Conservation (phyloP, 768 basidiomycete genomes). For the Amanita thiersii region DNA sequence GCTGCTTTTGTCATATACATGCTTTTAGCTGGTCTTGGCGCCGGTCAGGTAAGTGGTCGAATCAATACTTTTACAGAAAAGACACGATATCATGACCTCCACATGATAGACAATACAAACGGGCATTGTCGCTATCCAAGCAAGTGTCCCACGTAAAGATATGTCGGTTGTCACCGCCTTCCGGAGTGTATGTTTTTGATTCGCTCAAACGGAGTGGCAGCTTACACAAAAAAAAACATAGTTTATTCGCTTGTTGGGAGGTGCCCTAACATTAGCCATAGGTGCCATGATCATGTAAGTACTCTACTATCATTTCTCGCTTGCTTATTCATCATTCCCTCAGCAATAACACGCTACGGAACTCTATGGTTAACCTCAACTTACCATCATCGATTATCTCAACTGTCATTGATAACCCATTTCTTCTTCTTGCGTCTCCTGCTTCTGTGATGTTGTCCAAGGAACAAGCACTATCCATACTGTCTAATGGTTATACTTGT, state of each 20-base stretch:
- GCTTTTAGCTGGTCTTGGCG: conserved; percentile 50
- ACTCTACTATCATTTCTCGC: too few relatives aligned
- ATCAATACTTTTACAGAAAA: neutral
- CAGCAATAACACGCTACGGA: conserved; percentile 2
- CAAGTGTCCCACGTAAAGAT: conserved; percentile 58
- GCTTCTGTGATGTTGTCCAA: conserved; percentile 26
- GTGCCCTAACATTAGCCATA: conserved; percentile 58
- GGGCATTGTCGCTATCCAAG: conserved; percentile 66
- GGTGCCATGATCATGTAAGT: conserved; percentile 49
- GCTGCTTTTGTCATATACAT: conserved; percentile 51
- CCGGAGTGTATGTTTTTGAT: conserved; percentile 37
- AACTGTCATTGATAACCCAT: conserved; percentile 42
- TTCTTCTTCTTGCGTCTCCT: conserved; percentile 22
- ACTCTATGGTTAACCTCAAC: neutral
- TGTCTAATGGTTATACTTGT: conserved; percentile 40
- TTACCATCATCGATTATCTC: conserved; percentile 22
- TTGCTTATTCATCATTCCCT: too few relatives aligned
- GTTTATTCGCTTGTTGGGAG: conserved; percentile 66
- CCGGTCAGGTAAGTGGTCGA: conserved; percentile 39
- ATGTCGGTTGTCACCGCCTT: conserved; percentile 74
- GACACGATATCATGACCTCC: neutral
- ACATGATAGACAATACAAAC: conserved; percentile 44
- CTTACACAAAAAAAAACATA: conserved; percentile 15
- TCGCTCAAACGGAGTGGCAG: neutral
- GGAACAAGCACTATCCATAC: conserved; percentile 28